These are phyloP conservation scores for Clitopilus hobsonii DNA, from an alignment of 768 basidiomycete genomes.

Conservation along the genomic window DNA sequence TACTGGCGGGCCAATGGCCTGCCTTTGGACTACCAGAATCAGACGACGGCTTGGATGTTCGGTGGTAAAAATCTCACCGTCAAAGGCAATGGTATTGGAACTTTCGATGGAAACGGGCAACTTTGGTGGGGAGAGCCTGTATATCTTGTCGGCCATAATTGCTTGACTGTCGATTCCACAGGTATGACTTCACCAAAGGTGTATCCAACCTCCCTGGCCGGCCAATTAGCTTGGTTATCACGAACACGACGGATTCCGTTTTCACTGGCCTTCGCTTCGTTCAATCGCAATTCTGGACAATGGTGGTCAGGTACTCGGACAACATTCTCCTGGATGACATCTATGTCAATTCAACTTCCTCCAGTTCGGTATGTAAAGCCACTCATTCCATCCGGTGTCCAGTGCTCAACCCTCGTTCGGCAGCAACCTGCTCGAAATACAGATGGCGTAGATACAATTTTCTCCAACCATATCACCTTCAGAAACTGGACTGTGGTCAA, in stretches of 20 bases:
- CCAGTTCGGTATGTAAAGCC: constrained; percentile 18
- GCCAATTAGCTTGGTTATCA: constrained; percentile 31
- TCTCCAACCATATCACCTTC: constrained; percentile 32
- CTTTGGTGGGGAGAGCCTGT: constrained; percentile 27
- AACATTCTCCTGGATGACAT: constrained; percentile 31
- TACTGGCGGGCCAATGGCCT: constrained; percentile 32
- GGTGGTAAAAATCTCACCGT: constrained; percentile 25
- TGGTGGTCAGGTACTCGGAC: constrained; percentile 26
- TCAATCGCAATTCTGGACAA: constrained; percentile 39
- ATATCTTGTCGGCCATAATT: neutral
- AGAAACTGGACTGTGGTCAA: constrained; percentile 31
- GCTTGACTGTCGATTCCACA: neutral
- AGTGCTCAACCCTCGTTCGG: neutral
- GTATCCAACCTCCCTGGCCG: constrained; percentile 30
- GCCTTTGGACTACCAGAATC: constrained; percentile 30
- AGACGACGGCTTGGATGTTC: constrained; percentile 30
- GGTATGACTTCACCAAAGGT: constrained; percentile 33
- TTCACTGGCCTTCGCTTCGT: constrained; percentile 32
- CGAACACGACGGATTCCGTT: constrained; percentile 27
- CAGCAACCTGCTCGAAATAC: constrained; percentile 30
- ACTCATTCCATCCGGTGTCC: neutral
- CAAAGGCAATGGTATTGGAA: constrained; percentile 27
- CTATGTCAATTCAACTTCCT: constrained; percentile 34
- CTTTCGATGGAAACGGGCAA: constrained; percentile 37
- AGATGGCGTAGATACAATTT: constrained; percentile 31